phyloP scores from a whole-genome alignment of 177 flowering plant genomes.

The Vitis hybrid region DNA sequence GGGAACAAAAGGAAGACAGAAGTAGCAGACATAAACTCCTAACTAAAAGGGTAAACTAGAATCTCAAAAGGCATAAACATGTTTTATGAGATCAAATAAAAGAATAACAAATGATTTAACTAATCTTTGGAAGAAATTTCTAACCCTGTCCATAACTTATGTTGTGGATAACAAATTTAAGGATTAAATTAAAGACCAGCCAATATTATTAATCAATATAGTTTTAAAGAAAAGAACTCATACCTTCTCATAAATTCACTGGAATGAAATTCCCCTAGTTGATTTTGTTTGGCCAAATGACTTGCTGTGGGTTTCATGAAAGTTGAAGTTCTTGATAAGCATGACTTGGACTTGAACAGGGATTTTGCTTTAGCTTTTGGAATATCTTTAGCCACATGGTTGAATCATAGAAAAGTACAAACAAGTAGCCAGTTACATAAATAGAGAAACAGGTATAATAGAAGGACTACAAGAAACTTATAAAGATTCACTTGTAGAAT shows the following conservation, averaged over 20 bases:
- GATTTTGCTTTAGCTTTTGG: conserved; percentile 24
- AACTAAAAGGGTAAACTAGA: neutral
- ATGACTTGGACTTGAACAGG: conserved; percentile 19
- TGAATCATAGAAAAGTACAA: neutral
- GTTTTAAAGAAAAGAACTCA: neutral
- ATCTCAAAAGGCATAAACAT: neutral
- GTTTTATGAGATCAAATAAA: neutral
- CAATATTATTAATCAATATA: neutral
- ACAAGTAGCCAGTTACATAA: neutral
- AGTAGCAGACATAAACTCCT: no score
- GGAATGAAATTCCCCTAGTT: conserved; percentile 14
- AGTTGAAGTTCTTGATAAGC: conserved; percentile 33
- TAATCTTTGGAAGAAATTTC: no score
- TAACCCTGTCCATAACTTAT: no score
- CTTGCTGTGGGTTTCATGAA: conserved; percentile 70
- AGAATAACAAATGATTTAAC: no score
- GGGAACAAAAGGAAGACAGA: no score
- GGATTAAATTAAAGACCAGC: no score
- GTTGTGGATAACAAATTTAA: no score
- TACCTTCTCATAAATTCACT: conserved; percentile 27
- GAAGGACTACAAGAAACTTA: neutral
- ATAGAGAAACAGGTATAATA: neutral
- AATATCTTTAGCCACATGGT: conserved; percentile 13
- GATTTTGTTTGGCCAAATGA: conserved; percentile 52
- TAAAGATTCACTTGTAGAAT: neutral